These are phyloP conservation scores for Daldinia caldariorum DNA, from an alignment of 495 filamentous ascomycete genomes.

Conservation along the genomic window DNA sequence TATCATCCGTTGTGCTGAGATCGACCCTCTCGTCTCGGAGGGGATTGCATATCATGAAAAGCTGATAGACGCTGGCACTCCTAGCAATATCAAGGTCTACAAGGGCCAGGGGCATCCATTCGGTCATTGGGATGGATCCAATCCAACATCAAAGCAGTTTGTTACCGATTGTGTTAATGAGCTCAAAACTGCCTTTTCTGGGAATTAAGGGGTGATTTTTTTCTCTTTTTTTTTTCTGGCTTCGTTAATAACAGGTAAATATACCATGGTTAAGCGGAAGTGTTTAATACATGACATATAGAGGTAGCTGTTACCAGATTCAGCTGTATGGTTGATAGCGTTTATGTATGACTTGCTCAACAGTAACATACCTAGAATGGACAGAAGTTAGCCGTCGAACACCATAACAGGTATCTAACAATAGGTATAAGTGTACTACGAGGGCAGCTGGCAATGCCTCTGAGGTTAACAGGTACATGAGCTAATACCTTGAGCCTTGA, in stretches of 20 bases:
- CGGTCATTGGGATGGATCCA: constrained; percentile 50
- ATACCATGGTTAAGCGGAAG: not conserved
- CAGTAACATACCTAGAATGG: not conserved
- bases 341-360: not conserved
- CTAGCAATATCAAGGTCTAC: constrained; percentile 51
- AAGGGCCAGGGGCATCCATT: constrained; percentile 53
- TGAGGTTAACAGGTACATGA: too few species aligned
- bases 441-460: too few species aligned
- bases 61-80: constrained; percentile 45
- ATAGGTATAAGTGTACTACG: too few species aligned
- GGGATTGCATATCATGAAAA: constrained; percentile 51
- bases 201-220: not conserved
- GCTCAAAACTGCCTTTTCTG: constrained; percentile 45
- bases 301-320: not conserved
- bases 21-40: constrained; percentile 51
- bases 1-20: constrained; percentile 47
- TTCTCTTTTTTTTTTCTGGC: too few species aligned
- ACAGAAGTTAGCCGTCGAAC: too few species aligned
- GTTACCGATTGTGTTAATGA: constrained; percentile 48
- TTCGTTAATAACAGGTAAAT: not conserved
- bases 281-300: not conserved
- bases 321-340: not conserved
- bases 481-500: too few species aligned
- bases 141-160: constrained; percentile 47
- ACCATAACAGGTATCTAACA: too few species aligned